Conservation (phyloP, 2,329 filamentous ascomycete species). For the Madurella mycetomatis region DNA sequence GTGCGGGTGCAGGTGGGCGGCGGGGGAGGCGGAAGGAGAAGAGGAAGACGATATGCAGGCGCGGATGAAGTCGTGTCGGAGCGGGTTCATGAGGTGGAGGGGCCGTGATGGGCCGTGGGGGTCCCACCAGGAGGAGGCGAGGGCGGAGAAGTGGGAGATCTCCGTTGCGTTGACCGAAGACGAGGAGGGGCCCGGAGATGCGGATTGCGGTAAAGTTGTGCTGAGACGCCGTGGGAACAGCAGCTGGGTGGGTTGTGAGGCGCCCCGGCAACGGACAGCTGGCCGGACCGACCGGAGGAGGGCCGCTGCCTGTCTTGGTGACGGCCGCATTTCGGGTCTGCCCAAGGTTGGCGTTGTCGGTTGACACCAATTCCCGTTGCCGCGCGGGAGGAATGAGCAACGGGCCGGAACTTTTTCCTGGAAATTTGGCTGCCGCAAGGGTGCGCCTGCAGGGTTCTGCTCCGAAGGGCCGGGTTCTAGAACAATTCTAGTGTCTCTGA, state of each 20-base stretch:
- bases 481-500: conserved; percentile 19
- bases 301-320: conserved; percentile 6
- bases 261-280: background rate
- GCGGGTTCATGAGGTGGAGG: conserved; percentile 95
- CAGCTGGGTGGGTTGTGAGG: background rate
- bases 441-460: conserved; percentile 4
- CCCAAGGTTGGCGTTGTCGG: background rate
- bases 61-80: conserved; percentile 87
- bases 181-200: conserved; percentile 30
- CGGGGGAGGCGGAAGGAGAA: conserved; percentile 34
- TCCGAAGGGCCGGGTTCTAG: conserved; percentile 18
- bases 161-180: conserved; percentile 83
- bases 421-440: background rate
- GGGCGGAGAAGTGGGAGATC: conserved; percentile 88
- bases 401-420: conserved; percentile 1
- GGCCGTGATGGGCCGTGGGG: conserved; percentile 86
- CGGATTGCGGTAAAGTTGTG: conserved; percentile 21
- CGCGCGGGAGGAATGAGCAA: background rate
- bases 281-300: conserved; percentile 4
- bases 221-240: conserved; percentile 1
- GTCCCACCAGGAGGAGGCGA: conserved; percentile 97
- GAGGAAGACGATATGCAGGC: conserved; percentile 61
- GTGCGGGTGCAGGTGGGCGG: background rate
- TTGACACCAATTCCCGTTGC: background rate
- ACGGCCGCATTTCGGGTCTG: conserved; percentile 14